Base-by-base conservation (phyloP, 495 filamentous ascomycete genomes). In the Tuber umbilicatum region DNA sequence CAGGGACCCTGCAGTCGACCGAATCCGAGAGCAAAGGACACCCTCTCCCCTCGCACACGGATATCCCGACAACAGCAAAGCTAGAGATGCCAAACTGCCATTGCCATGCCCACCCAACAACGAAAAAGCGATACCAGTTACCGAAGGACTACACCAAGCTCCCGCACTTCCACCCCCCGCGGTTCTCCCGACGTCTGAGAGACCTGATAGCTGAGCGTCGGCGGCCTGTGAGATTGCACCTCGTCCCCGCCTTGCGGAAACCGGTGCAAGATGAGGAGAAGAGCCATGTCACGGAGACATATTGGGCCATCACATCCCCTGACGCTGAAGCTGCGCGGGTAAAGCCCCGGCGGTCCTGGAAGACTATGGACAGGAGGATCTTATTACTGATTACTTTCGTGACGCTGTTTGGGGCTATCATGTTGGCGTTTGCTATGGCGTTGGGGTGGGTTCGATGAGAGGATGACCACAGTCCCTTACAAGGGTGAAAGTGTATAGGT, bases 141-240 rank as follows among this genome's bases (percentile, higher is more conserved):
- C 77, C 77, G 0, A 74, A 78, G 23, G 75, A 68, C 47, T 79
- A 79, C 60, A 45, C 77, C 35, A 74, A 78, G 64, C 72, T 79
- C 38, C 77, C 77, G 31, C 77, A 78, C 64, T 79, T 79, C 69
- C 77, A 78, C 43, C 77, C 77, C 16, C 77, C 77, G 10, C 77
- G 77, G 17, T 79, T 79, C 69, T 79, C 77, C 1, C 60, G 73
- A 35, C 72, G 77, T 43, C 67, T 79, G 39, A 73, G 77, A 45
- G 70, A 45, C 38, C 68, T 79, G 31, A 72, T 79, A 31, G 76
- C 75, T 37, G 77, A 78, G 69, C 77, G 77, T 40, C 75, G 77
- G n/a, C 69, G 60, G 40, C 77, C 77, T 4, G 74, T 79, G 77
- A 73, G 73, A 42, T 47, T 79, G 17, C 42, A 70, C 43, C 68